Evolutionary conservation across 2,329 filamentous ascomycete genomes (phyloP).

Genomic region (Elsinoe ampelina): DNA sequence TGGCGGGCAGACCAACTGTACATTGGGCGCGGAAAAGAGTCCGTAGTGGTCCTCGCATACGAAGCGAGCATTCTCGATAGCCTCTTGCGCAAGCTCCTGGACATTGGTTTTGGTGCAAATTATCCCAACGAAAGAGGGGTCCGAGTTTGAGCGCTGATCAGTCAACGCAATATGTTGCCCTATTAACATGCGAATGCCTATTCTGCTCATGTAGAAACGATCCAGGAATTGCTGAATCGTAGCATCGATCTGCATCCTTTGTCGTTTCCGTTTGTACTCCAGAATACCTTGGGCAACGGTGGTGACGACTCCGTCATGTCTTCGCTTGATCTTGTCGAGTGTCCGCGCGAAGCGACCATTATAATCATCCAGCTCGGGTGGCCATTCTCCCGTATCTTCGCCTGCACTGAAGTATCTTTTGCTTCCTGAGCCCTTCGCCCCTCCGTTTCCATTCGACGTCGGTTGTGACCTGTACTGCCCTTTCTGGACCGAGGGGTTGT

Average conservation of each 20-base stretch:
- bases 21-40: conserved; percentile 89
- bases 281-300: conserved; percentile 97
- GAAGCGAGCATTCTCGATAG: conserved; percentile 97
- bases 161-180: conserved; percentile 96
- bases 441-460: conserved; percentile 42
- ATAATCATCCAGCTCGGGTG: conserved; percentile 86
- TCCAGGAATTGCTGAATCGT: conserved; percentile 97
- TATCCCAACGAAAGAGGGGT: too few relatives aligned
- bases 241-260: conserved; percentile 96
- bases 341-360: conserved; percentile 85
- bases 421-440: conserved; percentile 35
- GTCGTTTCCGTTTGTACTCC: conserved; percentile 92
- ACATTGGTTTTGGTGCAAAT: conserved; percentile 99
- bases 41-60: conserved; percentile 99
- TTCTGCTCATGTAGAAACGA: conserved; percentile 99
- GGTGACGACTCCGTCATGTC: conserved; percentile 94
- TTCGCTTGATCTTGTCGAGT: conserved; percentile 85
- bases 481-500: conserved; percentile 79
- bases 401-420: conserved; percentile 78
- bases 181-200: conserved; percentile 98
- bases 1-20: conserved; percentile 91
- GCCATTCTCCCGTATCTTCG: conserved; percentile 83
- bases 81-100: conserved; percentile 85
- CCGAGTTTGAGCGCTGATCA: too few relatives aligned
- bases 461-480: conserved; percentile 64